These are phyloP conservation scores for Carallia brachiata DNA, from an alignment of 345 rosid genomes.

Conservation along the genomic window DNA sequence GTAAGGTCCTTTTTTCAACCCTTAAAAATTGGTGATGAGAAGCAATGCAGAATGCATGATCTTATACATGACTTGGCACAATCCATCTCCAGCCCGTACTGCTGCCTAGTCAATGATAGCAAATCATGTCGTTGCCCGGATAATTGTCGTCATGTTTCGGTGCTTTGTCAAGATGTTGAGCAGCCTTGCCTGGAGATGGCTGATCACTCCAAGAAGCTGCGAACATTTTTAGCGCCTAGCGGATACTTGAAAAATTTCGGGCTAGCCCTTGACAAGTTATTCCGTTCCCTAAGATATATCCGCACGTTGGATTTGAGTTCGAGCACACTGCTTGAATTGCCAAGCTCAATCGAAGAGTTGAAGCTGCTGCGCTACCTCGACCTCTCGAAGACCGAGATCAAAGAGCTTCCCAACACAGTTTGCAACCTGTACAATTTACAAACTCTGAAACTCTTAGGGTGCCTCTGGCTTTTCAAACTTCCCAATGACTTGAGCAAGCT, in stretches of 20 bases:
- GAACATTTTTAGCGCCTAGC: slow-evolving; percentile 25
- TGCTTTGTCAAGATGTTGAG: slow-evolving; percentile 27
- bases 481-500: slow-evolving; percentile 28
- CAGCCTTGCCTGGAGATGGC: slow-evolving; percentile 3
- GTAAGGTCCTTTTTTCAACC: slow-evolving; percentile 34
- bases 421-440: slow-evolving; percentile 34
- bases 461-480: slow-evolving; percentile 27
- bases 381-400: slow-evolving; percentile 34
- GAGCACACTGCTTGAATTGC: slow-evolving; percentile 19
- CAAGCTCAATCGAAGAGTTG: slow-evolving; percentile 22
- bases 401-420: slow-evolving; percentile 30
- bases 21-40: slow-evolving; percentile 2
- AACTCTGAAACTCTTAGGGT: slow-evolving; percentile 30
- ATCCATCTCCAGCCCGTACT: slow-evolving; percentile 22
- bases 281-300: slow-evolving; percentile 18
- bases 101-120: slow-evolving; percentile 18
- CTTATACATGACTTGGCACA: slow-evolving; percentile 33
- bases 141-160: slow-evolving; percentile 21
- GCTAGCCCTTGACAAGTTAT: slow-evolving; percentile 16
- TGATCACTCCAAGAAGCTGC: slow-evolving; percentile 20
- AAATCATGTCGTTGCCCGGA: neutral
- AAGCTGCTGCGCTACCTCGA: slow-evolving; percentile 35
- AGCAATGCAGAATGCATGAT: slow-evolving; percentile 31
- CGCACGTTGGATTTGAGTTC: slow-evolving; percentile 35
- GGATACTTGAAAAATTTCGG: slow-evolving; percentile 21